Conservation (phyloP, 805 yeast species). For the Nakazawaea peltata region DNA sequence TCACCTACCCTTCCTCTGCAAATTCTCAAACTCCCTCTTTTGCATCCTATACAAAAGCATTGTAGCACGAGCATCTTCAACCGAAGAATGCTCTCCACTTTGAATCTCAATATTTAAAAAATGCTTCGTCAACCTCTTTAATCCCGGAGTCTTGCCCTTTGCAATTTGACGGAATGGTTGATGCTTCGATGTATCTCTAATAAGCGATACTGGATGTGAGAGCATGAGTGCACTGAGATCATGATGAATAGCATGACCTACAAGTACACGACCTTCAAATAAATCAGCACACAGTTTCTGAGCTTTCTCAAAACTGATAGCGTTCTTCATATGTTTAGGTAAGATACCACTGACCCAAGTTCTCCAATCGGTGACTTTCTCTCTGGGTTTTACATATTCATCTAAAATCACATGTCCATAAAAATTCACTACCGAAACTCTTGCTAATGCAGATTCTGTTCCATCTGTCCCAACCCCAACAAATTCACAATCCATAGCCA, state of each 20-base stretch:
- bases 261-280: constrained; percentile 47
- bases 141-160: constrained; percentile 63
- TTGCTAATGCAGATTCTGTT: constrained; percentile 60
- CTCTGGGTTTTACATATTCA: constrained; percentile 66
- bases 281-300: constrained; percentile 48
- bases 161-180: constrained; percentile 49
- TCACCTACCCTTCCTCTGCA: too few species aligned
- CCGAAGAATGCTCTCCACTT: constrained; percentile 71
- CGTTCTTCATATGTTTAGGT: constrained; percentile 60
- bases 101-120: constrained; percentile 59
- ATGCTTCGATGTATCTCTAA: constrained; percentile 70
- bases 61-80: constrained; percentile 85
- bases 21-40: constrained; percentile 52
- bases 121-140: constrained; percentile 56
- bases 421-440: constrained; percentile 82
- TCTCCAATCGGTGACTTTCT: constrained; percentile 81
- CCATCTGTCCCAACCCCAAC: constrained; percentile 86
- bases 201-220: constrained; percentile 54
- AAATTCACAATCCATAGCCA: constrained; percentile 91
- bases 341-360: constrained; percentile 88
- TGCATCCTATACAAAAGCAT: constrained; percentile 69
- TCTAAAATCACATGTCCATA: constrained; percentile 70
- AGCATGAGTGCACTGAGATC: constrained; percentile 64
- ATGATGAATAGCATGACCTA: constrained; percentile 82
- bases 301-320: constrained; percentile 60